Base-by-base conservation (phyloP, 768 basidiomycete genomes). In the Tephrocybe sp. region DNA sequence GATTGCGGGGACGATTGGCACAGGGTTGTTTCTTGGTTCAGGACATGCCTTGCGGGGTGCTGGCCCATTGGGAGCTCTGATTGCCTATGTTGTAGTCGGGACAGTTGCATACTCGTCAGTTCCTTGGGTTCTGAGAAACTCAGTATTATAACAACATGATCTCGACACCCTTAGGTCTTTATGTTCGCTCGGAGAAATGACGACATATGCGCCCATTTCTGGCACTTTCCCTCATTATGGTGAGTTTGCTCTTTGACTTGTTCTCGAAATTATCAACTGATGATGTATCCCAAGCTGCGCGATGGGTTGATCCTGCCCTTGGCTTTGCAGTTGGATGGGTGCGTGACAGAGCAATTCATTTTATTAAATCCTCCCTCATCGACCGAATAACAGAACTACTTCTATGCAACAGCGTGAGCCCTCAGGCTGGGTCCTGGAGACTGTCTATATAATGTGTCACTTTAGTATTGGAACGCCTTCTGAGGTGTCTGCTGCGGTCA, bases 151-250 rank as follows among this genome's bases (percentile, higher is more conserved):
- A 22, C 19, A 19, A 26, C 36, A 7, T 35, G 6, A 38, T 12
- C 20, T 20, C 14, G 14, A 3, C 5, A 14, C 35, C 10, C 12
- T 19, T 13, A 82, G 80, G 5, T 79, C 83, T 4, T 67, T 89
- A 12, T 84, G 85, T 58, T 78, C 83, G 2, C 64, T 89, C 12
- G 87, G 82, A 31, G 89, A 91, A 68, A 85, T 90, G 87, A 85
- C 87, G n/a, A 81, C 84, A 3, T 79, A 80, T 67, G 87, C 86
- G 1, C 88, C 88, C 2, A 82, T 89, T 42, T 85, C 87, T 3
- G 89, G 89, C 14, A 84, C 85, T 0, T 89, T 88, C 63, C 85
- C 86, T 16, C 85, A 87, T 66, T 89, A 77, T 63, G 83, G 81
- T 79, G 42, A 4, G 4, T 17, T 19, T 26, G 19, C 16, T 32